Evolutionary conservation across 1,284 basidiomycete genomes (phyloP), one percentile per base, ranked within the genome.

Genomic region (Rhodotorula glutinis): DNA sequence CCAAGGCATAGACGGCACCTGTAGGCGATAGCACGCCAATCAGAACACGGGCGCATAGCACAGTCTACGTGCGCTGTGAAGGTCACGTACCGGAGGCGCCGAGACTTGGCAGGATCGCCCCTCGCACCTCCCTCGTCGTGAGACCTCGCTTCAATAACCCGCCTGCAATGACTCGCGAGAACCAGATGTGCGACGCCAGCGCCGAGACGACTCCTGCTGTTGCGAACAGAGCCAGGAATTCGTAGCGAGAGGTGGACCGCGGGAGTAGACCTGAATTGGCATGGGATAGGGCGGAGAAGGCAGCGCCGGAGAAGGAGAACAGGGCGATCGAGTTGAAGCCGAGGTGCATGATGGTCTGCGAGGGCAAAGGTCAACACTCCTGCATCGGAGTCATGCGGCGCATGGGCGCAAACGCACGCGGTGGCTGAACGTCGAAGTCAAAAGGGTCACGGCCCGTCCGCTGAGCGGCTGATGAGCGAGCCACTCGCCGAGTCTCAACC

Each of bases 1-100:
- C 60, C 55, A 66, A 67, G 46, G 65, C 65, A 52, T 73, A 76
- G 33, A 75, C 74, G 7, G 75, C 74, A 43, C 74, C 73, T 66
- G 66, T 21, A 1, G 23, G 23, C 9, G 5, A 25, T 3, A 3
- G 9, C 7, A n/a, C n/a, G n/a, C n/a, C n/a, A n/a, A n/a, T n/a
- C n/a, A n/a, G n/a, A n/a, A n/a, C n/a, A n/a, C n/a, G n/a, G n/a
- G n/a, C n/a, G n/a, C n/a, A n/a, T n/a, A n/a, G n/a, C n/a, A n/a
- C n/a, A n/a, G n/a, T n/a, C n/a, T n/a, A n/a, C n/a, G n/a, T n/a
- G n/a, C n/a, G n/a, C n/a, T n/a, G n/a, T n/a, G n/a, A n/a, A n/a
- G n/a, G n/a, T n/a, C n/a, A 23, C 69, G 29, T 1, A 66, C 72
- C 73, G 17, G 67, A 70, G 0, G 71, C 69, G 3, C 73, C 73